These are phyloP conservation scores for Puccinia hordei DNA, from an alignment of 1,284 basidiomycete species.

Conservation along the genomic window DNA sequence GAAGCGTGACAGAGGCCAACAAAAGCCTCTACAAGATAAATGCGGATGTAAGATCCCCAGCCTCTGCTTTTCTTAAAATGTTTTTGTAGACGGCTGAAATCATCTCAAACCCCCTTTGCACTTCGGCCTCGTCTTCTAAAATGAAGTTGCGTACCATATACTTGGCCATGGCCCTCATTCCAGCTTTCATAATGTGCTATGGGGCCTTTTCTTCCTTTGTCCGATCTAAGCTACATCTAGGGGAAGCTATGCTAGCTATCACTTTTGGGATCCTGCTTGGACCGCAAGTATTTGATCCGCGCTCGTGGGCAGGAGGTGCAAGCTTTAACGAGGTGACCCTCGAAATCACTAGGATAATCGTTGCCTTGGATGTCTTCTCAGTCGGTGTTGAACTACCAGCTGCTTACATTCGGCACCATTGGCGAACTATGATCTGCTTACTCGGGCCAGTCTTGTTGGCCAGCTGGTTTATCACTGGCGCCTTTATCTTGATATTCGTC, in stretches of 20 bases:
- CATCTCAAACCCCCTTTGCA: neutral
- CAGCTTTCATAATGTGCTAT: neutral
- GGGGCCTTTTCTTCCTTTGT: constrained; percentile 53
- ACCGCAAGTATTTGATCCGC: constrained; percentile 84
- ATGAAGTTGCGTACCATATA: neutral
- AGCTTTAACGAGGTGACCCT: constrained; percentile 60
- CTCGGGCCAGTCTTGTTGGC: constrained; percentile 59
- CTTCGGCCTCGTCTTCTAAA: neutral
- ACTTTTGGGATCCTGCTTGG: constrained; percentile 89
- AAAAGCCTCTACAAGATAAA: neutral
- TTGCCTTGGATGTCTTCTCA: constrained; percentile 96
- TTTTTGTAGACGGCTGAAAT: neutral
- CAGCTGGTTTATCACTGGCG: constrained; percentile 58
- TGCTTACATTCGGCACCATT: constrained; percentile 59
- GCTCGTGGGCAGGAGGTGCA: constrained; percentile 68
- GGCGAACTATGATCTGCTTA: constrained; percentile 57
- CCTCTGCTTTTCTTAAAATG: neutral
- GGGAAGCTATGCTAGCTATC: constrained; percentile 94
- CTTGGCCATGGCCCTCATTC: neutral
- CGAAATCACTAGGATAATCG: constrained; percentile 91
- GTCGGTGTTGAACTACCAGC: constrained; percentile 73
- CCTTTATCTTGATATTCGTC: constrained; percentile 81
- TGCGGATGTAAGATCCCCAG: neutral
- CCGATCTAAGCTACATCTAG: constrained; percentile 72
- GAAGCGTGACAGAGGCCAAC: neutral